Evolutionary conservation across 352 stramenopile species (phyloP).

Genomic region (Pythium periplocum): DNA sequence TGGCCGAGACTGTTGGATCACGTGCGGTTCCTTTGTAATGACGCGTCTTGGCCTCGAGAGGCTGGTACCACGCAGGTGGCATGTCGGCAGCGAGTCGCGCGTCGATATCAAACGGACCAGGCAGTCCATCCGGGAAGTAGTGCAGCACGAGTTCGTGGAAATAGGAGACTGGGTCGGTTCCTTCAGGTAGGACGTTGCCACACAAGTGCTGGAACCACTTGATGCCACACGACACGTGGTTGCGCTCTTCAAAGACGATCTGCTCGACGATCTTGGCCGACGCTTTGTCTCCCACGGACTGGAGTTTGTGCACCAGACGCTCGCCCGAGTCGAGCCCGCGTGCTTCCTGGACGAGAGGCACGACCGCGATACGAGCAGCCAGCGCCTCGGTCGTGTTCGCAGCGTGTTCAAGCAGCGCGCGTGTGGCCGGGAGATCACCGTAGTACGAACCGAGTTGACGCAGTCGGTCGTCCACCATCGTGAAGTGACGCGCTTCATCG

Average conservation of each 20-base stretch:
- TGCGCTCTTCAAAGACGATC: constrained; percentile 76
- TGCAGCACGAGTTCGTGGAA: constrained; percentile 79
- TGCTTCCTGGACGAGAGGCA: constrained; percentile 80
- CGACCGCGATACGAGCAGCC: constrained; percentile 64
- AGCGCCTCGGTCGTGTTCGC: constrained; percentile 63
- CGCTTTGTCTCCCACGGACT: constrained; percentile 57
- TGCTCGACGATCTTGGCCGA: constrained; percentile 66
- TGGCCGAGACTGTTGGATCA: background rate
- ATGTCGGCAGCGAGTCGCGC: constrained; percentile 65
- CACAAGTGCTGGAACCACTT: constrained; percentile 78
- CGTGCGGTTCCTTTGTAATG: background rate
- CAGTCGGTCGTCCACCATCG: constrained; percentile 64
- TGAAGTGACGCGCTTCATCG: constrained; percentile 79
- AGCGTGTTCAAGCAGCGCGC: constrained; percentile 64
- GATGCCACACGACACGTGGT: constrained; percentile 69
- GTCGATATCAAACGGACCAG: constrained; percentile 74
- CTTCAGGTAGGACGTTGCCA: constrained; percentile 20
- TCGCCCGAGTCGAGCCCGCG: constrained; percentile 72
- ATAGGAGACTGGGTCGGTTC: constrained; percentile 49
- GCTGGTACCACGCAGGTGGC: constrained; percentile 63
- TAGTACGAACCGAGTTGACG: constrained; percentile 59
- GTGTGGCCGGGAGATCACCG: constrained; percentile 56
- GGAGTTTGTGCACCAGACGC: constrained; percentile 64
- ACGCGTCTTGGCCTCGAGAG: constrained; percentile 48
- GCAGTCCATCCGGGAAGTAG: constrained; percentile 72